A percentile compares a stretch with the other conserved stretches of the same genome.
Conservation (phyloP, 257 asterid genomes). For the Nicotiana paniculata region DNA sequence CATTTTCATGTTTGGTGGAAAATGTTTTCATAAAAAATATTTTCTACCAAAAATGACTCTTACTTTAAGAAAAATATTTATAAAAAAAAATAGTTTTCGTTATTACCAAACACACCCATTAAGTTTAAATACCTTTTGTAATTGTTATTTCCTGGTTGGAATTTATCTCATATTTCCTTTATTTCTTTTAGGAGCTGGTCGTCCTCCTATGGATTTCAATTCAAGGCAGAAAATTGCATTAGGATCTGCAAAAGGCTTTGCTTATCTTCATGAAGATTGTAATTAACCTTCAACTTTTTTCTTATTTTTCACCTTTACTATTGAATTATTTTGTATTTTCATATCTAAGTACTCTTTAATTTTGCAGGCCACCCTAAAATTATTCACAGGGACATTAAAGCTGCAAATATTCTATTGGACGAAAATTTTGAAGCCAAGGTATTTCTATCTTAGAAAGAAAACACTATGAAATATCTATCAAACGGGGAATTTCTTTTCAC, state of each 20-base stretch:
- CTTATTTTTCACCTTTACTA: background rate
- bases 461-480: background rate
- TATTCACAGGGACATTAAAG: slow-evolving; percentile 84
- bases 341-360: background rate
- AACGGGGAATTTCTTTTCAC: background rate
- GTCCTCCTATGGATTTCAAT: slow-evolving; percentile 65
- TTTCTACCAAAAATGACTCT: too few relatives aligned
- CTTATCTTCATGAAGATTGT: slow-evolving; percentile 93
- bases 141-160: background rate
- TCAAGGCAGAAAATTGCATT: slow-evolving; percentile 66
- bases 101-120: too few relatives aligned
- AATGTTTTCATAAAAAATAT: too few relatives aligned
- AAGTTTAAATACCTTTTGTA: background rate
- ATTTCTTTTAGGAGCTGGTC: slow-evolving; percentile 37
- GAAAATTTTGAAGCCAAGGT: slow-evolving; percentile 75
- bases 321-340: background rate
- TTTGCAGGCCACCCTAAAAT: slow-evolving; percentile 85
- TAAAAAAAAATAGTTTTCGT: too few relatives aligned
- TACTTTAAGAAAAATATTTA: too few relatives aligned
- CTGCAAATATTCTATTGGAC: slow-evolving; percentile 73
- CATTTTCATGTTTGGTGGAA: too few relatives aligned
- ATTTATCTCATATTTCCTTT: background rate
- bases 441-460: background rate
- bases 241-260: slow-evolving; percentile 88
- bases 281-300: background rate